Evolutionary conservation across 352 stramenopile species (phyloP).

Genomic region (Phytopythium cucurbitacearum): DNA sequence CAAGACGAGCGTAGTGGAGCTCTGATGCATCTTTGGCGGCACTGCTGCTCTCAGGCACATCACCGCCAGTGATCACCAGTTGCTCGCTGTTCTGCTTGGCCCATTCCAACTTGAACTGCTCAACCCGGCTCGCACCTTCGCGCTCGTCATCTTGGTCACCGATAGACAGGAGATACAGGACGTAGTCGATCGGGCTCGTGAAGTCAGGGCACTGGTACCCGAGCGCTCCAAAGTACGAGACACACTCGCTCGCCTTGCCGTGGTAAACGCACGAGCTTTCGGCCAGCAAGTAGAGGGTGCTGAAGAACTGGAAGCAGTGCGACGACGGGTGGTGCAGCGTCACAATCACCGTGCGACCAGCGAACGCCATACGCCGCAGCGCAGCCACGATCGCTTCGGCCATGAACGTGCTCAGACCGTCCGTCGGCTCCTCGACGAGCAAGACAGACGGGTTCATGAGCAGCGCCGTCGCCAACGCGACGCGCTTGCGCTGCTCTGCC

Average conservation of each 20-base stretch:
- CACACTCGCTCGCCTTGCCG: slow-evolving; percentile 37
- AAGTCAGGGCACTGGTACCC: slow-evolving; percentile 47
- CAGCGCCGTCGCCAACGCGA: slow-evolving; percentile 79
- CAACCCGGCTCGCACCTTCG: slow-evolving; percentile 22
- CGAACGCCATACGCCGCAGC: slow-evolving; percentile 65
- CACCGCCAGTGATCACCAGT: background rate
- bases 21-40: slow-evolving; percentile 14
- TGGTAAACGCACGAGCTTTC: slow-evolving; percentile 48
- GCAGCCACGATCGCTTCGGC: slow-evolving; percentile 51
- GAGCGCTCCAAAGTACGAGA: slow-evolving; percentile 48
- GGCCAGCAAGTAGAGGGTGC: slow-evolving; percentile 50
- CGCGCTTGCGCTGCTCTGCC: slow-evolving; percentile 73
- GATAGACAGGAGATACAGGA: slow-evolving; percentile 53
- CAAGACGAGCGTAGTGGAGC: slow-evolving; percentile 25
- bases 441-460: slow-evolving; percentile 78
- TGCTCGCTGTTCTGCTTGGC: slow-evolving; percentile 11
- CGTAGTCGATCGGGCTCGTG: slow-evolving; percentile 62
- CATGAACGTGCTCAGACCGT: slow-evolving; percentile 57
- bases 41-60: slow-evolving; percentile 5
- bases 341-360: slow-evolving; percentile 80
- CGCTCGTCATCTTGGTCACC: slow-evolving; percentile 18
- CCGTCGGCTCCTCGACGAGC: slow-evolving; percentile 86
- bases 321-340: slow-evolving; percentile 90
- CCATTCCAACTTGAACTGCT: slow-evolving; percentile 29
- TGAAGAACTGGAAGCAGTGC: slow-evolving; percentile 53